These are phyloP conservation scores for Lipomyces oligophaga DNA, from an alignment of 805 yeast genomes.

Conservation along the genomic window DNA sequence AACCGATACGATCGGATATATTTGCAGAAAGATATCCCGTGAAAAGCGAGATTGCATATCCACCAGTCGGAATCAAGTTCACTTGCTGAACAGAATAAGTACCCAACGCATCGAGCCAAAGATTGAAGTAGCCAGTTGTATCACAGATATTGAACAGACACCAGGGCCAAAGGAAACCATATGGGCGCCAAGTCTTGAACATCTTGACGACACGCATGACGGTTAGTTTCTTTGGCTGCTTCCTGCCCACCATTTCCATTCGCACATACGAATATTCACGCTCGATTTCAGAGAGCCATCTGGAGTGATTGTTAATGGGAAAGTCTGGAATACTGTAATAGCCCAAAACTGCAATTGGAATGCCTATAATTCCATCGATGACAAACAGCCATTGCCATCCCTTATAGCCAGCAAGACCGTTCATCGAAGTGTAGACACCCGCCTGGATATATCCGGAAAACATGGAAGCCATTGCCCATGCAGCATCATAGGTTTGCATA, in stretches of 20 bases:
- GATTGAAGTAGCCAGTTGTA: slow-evolving; percentile 33
- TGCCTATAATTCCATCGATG: slow-evolving; percentile 24
- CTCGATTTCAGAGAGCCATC: slow-evolving; percentile 41
- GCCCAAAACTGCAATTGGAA: slow-evolving; percentile 26
- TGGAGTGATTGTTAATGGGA: slow-evolving; percentile 53
- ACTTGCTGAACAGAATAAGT: slow-evolving; percentile 33
- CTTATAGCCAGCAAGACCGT: slow-evolving; percentile 52
- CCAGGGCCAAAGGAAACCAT: slow-evolving; percentile 24
- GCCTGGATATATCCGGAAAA: slow-evolving; percentile 63
- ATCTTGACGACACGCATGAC: slow-evolving; percentile 5
- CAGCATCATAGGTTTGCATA: slow-evolving; percentile 56
- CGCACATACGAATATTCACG: slow-evolving; percentile 24
- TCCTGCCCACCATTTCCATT: slow-evolving; percentile 24
- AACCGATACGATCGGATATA: slow-evolving; percentile 35
- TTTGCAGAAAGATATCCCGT: slow-evolving; percentile 34
- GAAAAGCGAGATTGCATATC: slow-evolving; percentile 36
- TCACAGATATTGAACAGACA: slow-evolving; percentile 20
- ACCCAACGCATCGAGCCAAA: slow-evolving; percentile 35
- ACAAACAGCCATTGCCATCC: slow-evolving; percentile 52
- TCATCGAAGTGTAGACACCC: slow-evolving; percentile 47
- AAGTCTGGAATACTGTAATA: slow-evolving; percentile 54
- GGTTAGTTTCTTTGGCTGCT: slow-evolving; percentile 23
- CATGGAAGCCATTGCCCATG: slow-evolving; percentile 59
- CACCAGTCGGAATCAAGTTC: slow-evolving; percentile 39
- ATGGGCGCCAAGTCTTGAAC: slow-evolving; percentile 23